Evolutionary conservation across 2,329 filamentous ascomycete species (phyloP).

Genomic region (Claviceps citrina): DNA sequence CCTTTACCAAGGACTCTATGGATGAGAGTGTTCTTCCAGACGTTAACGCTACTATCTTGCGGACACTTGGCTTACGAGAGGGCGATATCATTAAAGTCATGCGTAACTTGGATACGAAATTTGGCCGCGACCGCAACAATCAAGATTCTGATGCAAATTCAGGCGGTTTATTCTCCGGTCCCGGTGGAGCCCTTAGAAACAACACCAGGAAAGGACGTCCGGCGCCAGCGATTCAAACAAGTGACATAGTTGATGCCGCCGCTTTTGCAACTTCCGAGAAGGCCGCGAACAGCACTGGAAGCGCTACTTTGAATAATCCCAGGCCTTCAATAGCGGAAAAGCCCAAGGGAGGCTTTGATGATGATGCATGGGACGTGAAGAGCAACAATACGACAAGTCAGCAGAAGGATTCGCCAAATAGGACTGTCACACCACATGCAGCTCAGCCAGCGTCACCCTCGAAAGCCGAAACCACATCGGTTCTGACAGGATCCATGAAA

Average conservation of each 20-base stretch:
- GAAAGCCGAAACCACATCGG: slow-evolving; percentile 10
- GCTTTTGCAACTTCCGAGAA: slow-evolving; percentile 53
- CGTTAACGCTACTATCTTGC: slow-evolving; percentile 66
- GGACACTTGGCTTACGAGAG: slow-evolving; percentile 84
- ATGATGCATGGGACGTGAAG: slow-evolving; percentile 95
- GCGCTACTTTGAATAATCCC: slow-evolving; percentile 9
- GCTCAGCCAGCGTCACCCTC: slow-evolving; percentile 6
- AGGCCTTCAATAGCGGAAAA: slow-evolving; percentile 15
- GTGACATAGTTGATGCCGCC: slow-evolving; percentile 74
- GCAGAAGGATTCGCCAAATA: slow-evolving; percentile 21
- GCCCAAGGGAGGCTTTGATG: slow-evolving; percentile 59
- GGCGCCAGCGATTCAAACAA: slow-evolving; percentile 70
- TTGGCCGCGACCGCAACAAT: slow-evolving; percentile 41
- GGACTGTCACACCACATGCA: slow-evolving; percentile 10
- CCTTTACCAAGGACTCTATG: slow-evolving; percentile 85
- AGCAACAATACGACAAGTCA: slow-evolving; percentile 34
- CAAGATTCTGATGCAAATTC: slow-evolving; percentile 43
- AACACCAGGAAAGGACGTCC: slow-evolving; percentile 89
- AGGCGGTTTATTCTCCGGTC: slow-evolving; percentile 74
- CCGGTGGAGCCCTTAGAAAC: slow-evolving; percentile 79
- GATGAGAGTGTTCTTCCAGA: slow-evolving; percentile 85
- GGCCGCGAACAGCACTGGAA: slow-evolving; percentile 10
- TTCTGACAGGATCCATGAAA: slow-evolving; percentile 41
- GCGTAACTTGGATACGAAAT: slow-evolving; percentile 73
- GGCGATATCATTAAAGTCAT: slow-evolving; percentile 94